A percentile compares a stretch with the other conserved stretches of the same genome.
Conservation (phyloP, 2,329 filamentous ascomycete species). For the Didymosphaeria variabile region DNA sequence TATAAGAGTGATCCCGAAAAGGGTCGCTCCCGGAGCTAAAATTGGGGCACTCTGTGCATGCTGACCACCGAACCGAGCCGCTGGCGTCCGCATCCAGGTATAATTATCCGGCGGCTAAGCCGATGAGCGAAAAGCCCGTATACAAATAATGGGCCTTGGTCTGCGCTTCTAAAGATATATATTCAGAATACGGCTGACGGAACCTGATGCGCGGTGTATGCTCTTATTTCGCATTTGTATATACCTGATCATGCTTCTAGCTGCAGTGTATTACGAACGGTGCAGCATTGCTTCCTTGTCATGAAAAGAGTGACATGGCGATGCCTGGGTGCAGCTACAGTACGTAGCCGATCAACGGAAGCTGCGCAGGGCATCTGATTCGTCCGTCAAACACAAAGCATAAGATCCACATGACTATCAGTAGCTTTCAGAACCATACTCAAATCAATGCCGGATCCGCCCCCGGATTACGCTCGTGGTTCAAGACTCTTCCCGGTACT, state of each 20-base stretch:
- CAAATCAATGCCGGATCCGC: too few species aligned
- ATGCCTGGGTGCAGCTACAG: too few species aligned
- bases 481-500: too few species aligned
- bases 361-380: too few species aligned
- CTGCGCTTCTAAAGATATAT: neutral
- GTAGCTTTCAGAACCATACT: too few species aligned
- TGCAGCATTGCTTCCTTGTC: too few species aligned
- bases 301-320: too few species aligned
- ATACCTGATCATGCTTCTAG: neutral
- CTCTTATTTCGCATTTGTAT: neutral
- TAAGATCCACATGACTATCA: too few species aligned
- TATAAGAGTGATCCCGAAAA: neutral
- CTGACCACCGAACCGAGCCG: constrained; percentile 10
- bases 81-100: constrained; percentile 1
- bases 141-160: neutral
- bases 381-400: too few species aligned
- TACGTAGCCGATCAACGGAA: too few species aligned
- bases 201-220: neutral
- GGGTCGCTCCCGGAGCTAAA: constrained; percentile 2
- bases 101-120: constrained; percentile 2
- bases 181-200: neutral
- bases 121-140: neutral
- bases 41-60: neutral
- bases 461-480: too few species aligned
- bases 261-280: neutral